Evolutionary conservation across 2,329 filamentous ascomycete genomes (phyloP).

Genomic region (Diaporthe amygdali): DNA sequence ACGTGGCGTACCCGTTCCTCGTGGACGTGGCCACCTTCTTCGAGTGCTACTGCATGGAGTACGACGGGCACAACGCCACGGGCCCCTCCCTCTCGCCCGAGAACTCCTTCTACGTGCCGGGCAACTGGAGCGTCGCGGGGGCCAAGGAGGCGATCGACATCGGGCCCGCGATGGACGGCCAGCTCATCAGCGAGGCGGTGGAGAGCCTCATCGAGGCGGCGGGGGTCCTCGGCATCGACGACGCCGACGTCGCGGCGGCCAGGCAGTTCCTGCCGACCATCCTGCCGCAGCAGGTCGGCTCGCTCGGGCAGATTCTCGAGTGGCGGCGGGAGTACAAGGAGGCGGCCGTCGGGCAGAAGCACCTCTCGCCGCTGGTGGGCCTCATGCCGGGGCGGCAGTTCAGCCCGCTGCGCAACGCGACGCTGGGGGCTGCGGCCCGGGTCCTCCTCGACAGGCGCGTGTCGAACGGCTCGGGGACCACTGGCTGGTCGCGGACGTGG

Average conservation of each 20-base stretch:
- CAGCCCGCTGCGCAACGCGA: constrained; percentile 23
- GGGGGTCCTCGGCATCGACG: constrained; percentile 17
- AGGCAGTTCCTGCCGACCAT: constrained; percentile 21
- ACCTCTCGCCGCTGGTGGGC: constrained; percentile 30
- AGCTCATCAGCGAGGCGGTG: constrained; percentile 22
- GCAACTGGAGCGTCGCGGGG: neutral
- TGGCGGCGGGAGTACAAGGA: constrained; percentile 30
- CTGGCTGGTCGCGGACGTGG: neutral
- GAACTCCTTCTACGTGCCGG: constrained; percentile 24
- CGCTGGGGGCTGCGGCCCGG: constrained; percentile 22
- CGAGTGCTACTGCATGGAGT: neutral
- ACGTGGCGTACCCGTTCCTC: constrained; percentile 16
- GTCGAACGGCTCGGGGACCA: constrained; percentile 20
- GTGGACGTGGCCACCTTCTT: constrained; percentile 13
- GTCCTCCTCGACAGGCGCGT: constrained; percentile 28
- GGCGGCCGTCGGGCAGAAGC: constrained; percentile 27
- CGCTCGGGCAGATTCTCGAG: constrained; percentile 30
- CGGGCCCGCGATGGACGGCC: constrained; percentile 16
- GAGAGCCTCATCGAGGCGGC: constrained; percentile 26
- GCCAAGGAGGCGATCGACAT: constrained; percentile 17
- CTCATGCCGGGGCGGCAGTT: constrained; percentile 28
- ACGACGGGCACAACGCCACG: constrained; percentile 16
- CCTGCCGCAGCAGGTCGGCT: constrained; percentile 25
- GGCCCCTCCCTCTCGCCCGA: constrained; percentile 21
- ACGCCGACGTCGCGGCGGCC: constrained; percentile 15